A percentile compares a stretch with the other conserved stretches of the same genome.
Evolutionary conservation across 257 asterid species (phyloP).

Genomic region (Nyctanthes arbortristis): DNA sequence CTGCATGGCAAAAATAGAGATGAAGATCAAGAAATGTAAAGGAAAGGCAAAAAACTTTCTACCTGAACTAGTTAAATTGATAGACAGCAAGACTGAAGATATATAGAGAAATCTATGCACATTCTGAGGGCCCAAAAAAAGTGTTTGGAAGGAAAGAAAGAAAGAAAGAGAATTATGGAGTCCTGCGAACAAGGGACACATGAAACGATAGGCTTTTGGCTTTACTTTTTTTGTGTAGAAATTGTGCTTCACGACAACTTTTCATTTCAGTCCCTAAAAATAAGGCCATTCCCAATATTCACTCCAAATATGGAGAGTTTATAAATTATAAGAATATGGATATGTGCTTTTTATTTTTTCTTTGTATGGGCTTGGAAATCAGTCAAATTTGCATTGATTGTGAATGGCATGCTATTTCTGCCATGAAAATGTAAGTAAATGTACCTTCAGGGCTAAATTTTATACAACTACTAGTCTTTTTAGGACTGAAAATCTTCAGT

Average conservation of each 20-base stretch:
- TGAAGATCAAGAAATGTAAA: no score
- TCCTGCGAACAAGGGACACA: slow-evolving; percentile 45
- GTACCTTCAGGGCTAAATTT: slow-evolving; percentile 9
- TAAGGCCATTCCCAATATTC: slow-evolving; percentile 22
- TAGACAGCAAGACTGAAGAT: neutral
- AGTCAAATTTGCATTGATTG: slow-evolving; percentile 29
- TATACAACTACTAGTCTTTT: slow-evolving; percentile 6
- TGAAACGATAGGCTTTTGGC: slow-evolving; percentile 31
- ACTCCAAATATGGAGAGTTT: neutral
- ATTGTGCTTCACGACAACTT: slow-evolving; percentile 37
- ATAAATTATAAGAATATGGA: slow-evolving; percentile 17
- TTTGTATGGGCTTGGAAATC: slow-evolving; percentile 30
- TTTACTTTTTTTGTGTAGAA: slow-evolving; percentile 23
- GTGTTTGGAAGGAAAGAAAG: neutral
- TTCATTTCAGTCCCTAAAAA: slow-evolving; percentile 35
- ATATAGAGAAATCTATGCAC: neutral
- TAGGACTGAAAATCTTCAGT: slow-evolving; percentile 17
- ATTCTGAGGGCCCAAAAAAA: neutral
- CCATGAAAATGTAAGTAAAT: neutral
- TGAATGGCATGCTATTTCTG: slow-evolving; percentile 15
- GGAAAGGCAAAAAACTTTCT: neutral
- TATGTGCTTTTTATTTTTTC: slow-evolving; percentile 24
- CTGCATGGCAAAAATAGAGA: slow-evolving; percentile 10
- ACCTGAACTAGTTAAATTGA: no score
- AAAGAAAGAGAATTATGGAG: slow-evolving; percentile 9